Base-by-base conservation (phyloP, 306 rosid species). In the Gastrolobium villosum region DNA sequence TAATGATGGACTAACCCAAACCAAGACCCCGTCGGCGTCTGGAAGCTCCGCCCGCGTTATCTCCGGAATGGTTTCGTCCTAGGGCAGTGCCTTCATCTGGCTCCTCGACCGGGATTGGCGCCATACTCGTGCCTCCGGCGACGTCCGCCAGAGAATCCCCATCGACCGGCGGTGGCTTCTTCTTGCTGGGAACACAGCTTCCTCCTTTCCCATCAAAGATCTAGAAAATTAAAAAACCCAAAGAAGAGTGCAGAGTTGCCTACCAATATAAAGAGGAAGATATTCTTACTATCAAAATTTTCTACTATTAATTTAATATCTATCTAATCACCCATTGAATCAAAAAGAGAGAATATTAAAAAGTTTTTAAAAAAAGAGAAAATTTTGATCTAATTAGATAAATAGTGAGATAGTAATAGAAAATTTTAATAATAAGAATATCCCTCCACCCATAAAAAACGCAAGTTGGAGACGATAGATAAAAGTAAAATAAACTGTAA, bases 131-230 rank as follows among this genome's bases (percentile, higher is more conserved):
- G 14, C 14, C 43, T 52, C 9, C 78, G 34, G 70, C 28, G 37
- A 28, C 63, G 35, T 2, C 65, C 26, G 63, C 36, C 60, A 77
- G 80, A 41, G 76, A 5, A 34, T 87, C 86, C 3, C 14, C 85
- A 36, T 75, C 35, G 69, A 44, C 87, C 13, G 34, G 62, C n/a
- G 83, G 90, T 2, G 59, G 64, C 79, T 70, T 91, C 85, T 89
- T 91, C 93, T 93, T 95, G 90, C 98, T 95, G 13, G 96, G 97
- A 70, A 95, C 87, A 75, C 99, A 95, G 49, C 99, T 98, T 36
- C 86, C 92, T 71, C 99, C 98, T 83, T 95, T 95, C 45, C 98
- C 98, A 98, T 93, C 91, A 37, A 20, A 66, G 63, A 86, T 75
- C 30, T 11, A 5, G 6, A 54, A 65, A n/a, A n/a, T n/a, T n/a